Base-by-base conservation (phyloP, 208 protist species). In the Trypanosomatidae sp. region DNA sequence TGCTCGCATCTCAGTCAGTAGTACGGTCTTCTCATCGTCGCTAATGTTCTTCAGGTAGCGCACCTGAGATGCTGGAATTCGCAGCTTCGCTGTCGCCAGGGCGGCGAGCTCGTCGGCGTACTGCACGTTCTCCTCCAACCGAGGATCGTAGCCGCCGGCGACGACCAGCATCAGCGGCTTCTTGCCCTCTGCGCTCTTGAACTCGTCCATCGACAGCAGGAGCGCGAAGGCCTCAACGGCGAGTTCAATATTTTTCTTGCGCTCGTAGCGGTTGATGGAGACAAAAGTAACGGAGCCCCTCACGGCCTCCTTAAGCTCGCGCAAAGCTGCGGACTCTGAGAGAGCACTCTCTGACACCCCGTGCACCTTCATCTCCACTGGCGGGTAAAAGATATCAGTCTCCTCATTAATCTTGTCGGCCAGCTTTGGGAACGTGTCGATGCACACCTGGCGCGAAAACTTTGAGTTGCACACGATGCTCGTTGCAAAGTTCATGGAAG, bases 181-280 rank as follows among this genome's bases (percentile, higher is more conserved):
- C 60, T 72, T 53, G 9, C 36, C 13, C 15, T 36, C 50, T 13
- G 33, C 47, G 30, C 53, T n/a, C 33, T 69, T 74, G 55, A 80
- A 80, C 52, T 82, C 56, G 44, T 73, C 71, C 64, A 50, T 75
- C n/a, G 74, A 55, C 33, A 90, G 49, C 67, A 91, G 43, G 58
- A 65, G 64, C 28, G 76, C 71, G 76, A 96, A 94, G n/a, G 91
- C 87, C 25, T 86, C 73, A 9, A 99, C 56, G 13, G 97, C 98
- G 0, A 99, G 79, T 53, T 65, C 62, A 12, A 99, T 64, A 73
- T 99, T 97, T 82, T 99, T 99, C 80, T 99, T 99, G 8, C 90
- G 79, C 83, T 99, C 99, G 84, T 99, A 99, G 36, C 99, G 87
- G 78, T 99, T 99, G 53, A 99, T 97, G 25, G 98, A 99, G 12